Evolutionary conservation across 768 basidiomycete genomes (phyloP), one percentile per base, ranked within the genome.

Genomic region (Serendipita indica): DNA sequence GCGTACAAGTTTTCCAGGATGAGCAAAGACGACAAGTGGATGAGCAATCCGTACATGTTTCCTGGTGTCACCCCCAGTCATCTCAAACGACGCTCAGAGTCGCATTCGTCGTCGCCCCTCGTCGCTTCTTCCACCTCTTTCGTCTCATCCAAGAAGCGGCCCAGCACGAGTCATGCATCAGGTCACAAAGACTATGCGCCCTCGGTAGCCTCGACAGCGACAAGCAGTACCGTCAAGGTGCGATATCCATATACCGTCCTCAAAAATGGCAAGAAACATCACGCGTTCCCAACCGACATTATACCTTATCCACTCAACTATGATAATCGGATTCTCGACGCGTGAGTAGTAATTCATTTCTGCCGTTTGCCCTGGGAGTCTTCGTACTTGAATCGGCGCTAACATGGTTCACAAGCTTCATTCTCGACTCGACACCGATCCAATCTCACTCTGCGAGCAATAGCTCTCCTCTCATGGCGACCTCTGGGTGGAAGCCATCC

Each of bases 81-180:
- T n/a, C 10, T 54, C 22, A 54, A 54, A 28, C 49, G 49, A n/a
- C 49, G 49, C 49, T 54, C 49, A 54, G 49, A 54, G 32, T 54
- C 49, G 18, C 41, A 43, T 25, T 43, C 41, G 7, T 7, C 7
- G 6, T 43, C 16, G 18, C 41, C 18, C 27, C 41, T 25, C 16
- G 7, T 25, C n/a, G 18, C 41, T n/a, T 43, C 41, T 5, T 18
- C 6, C 5, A 18, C 41, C n/a, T 43, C 41, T 43, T 43, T 25
- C 41, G 16, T 43, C 41, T 43, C 41, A 25, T 43, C 41, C 41
- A 43, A 43, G n/a, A n/a, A n/a, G 27, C 41, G 41, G 16, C 41
- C 41, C 5, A 43, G 41, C 16, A 43, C 41, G 10, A 10, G 12
- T 43, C 41, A 43, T n/a, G 41, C n/a, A 43, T 25, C 41, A 43